Evolutionary conservation across 2,329 filamentous ascomycete genomes (phyloP), one percentile per base, ranked within the genome.

Genomic region (Aspergillus ustus): DNA sequence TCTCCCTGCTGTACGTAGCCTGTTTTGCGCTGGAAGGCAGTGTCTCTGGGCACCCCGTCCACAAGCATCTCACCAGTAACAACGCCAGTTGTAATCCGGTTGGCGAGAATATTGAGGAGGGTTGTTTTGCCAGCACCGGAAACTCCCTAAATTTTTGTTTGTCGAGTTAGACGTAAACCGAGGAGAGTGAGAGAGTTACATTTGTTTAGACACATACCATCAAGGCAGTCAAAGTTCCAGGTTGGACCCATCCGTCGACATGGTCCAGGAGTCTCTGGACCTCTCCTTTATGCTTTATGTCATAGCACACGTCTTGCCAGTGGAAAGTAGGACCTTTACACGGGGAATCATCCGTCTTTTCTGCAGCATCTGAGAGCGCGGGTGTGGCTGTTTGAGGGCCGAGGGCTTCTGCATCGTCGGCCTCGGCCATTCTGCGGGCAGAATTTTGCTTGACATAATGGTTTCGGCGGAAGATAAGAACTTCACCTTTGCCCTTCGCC

Each of bases 181-280:
- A 5, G 13, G 13, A 19, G 7, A 5, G 17, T 17, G 7, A 44
- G n/a, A 17, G 6, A 44, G 17, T 44, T 15, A 44, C n/a, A n/a
- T n/a, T 17, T 5, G 43, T 44, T 5, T 5, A 17, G 43, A 44
- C 43, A 11, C 13, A 7, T 34, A 44, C 43, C 92, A 97, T 96
- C 2, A 96, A 82, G 9, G 91, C 93, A 2, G 92, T 97, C 52
- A 96, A 73, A 5, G 91, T 96, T 60, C 93, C 93, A 4, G 93
- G 93, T 77, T 96, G 95, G 59, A 97, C 92, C 91, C 92, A 97
- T 34, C 93, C 93, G 68, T 94, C 90, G 15, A 97, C 91, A 65
- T 94, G 82, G 68, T 96, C 89, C 63, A 97, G 81, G 66, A 97
- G 89, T 44, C 89, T 86, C 8, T 92, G 85, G 1, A 83, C 79